A percentile compares a stretch with the other conserved stretches of the same genome.
phyloP scores from a whole-genome alignment of 495 filamentous ascomycete genomes.

The Beverwykella pulmonaria region DNA sequence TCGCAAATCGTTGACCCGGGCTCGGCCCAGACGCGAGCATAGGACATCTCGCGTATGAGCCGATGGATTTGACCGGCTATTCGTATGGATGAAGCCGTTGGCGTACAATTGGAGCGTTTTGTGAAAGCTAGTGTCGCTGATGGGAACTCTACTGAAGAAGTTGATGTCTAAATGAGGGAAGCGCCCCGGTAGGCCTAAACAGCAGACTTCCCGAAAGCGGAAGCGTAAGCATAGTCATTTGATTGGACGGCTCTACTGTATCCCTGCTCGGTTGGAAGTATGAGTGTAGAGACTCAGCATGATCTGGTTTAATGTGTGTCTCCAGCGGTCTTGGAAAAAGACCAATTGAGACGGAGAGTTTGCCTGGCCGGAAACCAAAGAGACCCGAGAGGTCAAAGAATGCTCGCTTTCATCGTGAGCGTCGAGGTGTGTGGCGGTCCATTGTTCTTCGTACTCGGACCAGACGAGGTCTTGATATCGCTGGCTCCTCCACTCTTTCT shows the following conservation, averaged over 20 bases:
- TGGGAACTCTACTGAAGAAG: background rate
- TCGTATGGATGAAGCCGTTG: constrained; percentile 1
- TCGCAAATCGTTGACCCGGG: background rate
- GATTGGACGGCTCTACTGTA: background rate
- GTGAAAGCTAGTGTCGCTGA: background rate
- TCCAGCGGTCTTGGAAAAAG: too few relatives aligned
- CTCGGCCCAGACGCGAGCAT: background rate
- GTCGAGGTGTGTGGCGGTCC: too few relatives aligned
- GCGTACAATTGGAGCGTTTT: background rate
- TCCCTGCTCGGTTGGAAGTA: too few relatives aligned
- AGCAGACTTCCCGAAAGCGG: constrained; percentile 4
- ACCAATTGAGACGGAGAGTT: too few relatives aligned
- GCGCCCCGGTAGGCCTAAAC: constrained; percentile 2
- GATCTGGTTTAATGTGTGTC: too few relatives aligned
- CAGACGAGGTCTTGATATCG: too few relatives aligned
- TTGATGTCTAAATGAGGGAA: constrained; percentile 2
- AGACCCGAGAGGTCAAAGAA: too few relatives aligned
- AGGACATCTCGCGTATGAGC: background rate
- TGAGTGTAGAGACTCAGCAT: too few relatives aligned
- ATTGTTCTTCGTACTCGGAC: too few relatives aligned
- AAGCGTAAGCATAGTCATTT: constrained; percentile 1
- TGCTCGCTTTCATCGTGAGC: too few relatives aligned
- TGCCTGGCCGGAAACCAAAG: too few relatives aligned
- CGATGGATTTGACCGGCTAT: background rate
- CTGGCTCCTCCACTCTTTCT: too few relatives aligned